Evolutionary conservation across 805 yeast species (phyloP).

Genomic region (Candida silvicultrix): DNA sequence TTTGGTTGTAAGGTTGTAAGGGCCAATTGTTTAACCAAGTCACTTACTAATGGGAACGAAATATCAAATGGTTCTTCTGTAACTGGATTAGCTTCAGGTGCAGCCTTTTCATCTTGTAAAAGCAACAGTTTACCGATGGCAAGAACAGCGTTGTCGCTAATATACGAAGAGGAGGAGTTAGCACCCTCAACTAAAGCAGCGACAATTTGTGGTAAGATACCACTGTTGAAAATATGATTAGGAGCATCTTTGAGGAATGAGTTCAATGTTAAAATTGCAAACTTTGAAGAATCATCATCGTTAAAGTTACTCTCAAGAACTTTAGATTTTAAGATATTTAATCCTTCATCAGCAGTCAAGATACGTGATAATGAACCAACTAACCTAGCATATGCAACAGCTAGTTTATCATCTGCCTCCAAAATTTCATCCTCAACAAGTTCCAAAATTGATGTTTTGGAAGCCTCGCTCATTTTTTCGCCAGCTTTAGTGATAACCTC

Average conservation of each 20-base stretch:
- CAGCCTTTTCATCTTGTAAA: constrained; percentile 34
- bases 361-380: constrained; percentile 73
- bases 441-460: constrained; percentile 61
- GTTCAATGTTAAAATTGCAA: constrained; percentile 67
- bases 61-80: constrained; percentile 29
- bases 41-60: constrained; percentile 32
- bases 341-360: constrained; percentile 58
- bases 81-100: constrained; percentile 27
- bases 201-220: constrained; percentile 43
- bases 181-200: constrained; percentile 42
- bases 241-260: constrained; percentile 78
- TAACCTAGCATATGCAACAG: constrained; percentile 71
- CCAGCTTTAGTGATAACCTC: constrained; percentile 84
- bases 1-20: constrained; percentile 42
- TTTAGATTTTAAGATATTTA: constrained; percentile 49
- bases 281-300: constrained; percentile 43
- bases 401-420: constrained; percentile 50
- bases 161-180: constrained; percentile 34
- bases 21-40: constrained; percentile 48
- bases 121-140: constrained; percentile 81
- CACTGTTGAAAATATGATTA: constrained; percentile 48
- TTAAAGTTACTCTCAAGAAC: constrained; percentile 41
- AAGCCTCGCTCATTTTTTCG: constrained; percentile 62
- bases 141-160: constrained; percentile 68
- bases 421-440: constrained; percentile 69